Conservation (phyloP, 2,329 filamentous ascomycete species). For the Diaporthe humulicola region DNA sequence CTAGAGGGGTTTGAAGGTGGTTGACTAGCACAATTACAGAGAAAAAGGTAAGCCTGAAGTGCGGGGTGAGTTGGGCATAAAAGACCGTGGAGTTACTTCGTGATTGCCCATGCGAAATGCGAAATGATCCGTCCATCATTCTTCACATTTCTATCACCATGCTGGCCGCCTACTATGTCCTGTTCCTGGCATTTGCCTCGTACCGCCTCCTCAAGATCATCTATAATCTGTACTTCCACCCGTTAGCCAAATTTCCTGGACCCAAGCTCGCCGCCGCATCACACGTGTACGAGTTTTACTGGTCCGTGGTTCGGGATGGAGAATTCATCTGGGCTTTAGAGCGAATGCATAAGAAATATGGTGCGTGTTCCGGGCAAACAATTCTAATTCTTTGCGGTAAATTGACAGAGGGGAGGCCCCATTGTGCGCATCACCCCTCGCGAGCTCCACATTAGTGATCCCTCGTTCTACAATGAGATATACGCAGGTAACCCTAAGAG, state of each 20-base stretch:
- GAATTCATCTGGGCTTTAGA: neutral
- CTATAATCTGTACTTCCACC: neutral
- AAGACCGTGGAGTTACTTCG: neutral
- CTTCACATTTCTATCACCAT: neutral
- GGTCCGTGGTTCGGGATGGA: neutral
- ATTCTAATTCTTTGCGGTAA: no score
- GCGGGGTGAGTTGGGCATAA: neutral
- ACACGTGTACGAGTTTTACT: neutral
- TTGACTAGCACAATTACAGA: neutral
- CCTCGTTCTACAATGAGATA: neutral
- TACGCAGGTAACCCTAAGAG: neutral
- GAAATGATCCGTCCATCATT: neutral
- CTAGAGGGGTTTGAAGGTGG: neutral
- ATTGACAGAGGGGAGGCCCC: neutral
- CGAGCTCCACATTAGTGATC: neutral
- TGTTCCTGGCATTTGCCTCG: neutral
- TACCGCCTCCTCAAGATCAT: neutral
- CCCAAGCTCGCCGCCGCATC: conserved; percentile 8
- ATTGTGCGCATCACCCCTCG: neutral
- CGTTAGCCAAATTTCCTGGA: neutral
- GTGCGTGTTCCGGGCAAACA: neutral
- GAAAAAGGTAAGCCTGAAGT: neutral
- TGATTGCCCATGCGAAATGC: neutral
- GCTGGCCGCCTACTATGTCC: neutral
- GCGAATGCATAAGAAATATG: neutral